These are phyloP conservation scores for Leishmania braziliensis DNA, from an alignment of 208 protist genomes.

Conservation along the genomic window DNA sequence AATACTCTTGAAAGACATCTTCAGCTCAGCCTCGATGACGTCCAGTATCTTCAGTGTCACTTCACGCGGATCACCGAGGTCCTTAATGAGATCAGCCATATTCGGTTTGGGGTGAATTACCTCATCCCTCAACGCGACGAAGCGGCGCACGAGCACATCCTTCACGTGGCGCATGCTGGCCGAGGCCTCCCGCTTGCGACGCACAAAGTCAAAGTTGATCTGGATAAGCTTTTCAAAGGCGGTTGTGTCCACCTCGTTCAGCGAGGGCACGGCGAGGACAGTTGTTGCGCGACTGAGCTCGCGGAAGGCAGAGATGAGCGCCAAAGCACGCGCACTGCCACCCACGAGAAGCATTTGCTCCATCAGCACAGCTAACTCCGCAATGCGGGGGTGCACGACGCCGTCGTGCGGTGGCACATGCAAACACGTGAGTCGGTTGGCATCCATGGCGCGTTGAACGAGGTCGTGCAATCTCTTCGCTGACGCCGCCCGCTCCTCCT, in stretches of 20 bases:
- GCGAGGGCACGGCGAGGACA: conserved; percentile 40
- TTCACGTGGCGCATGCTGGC: conserved; percentile 80
- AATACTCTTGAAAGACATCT: conserved; percentile 72
- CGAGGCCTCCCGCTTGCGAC: conserved; percentile 58
- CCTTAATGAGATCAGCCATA: conserved; percentile 27
- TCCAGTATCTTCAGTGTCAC: conserved; percentile 49
- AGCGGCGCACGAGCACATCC: conserved; percentile 58
- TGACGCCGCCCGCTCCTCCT: conserved; percentile 34
- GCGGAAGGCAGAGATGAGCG: conserved; percentile 65
- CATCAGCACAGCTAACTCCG: conserved; percentile 73
- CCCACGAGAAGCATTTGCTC: conserved; percentile 77
- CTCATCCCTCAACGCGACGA: conserved; percentile 49
- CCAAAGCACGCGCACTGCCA: conserved; percentile 73
- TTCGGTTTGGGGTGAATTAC: conserved; percentile 31
- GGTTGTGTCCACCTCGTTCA: conserved; percentile 48
- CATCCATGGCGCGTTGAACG: conserved; percentile 33
- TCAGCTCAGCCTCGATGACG: conserved; percentile 58
- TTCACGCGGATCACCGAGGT: conserved; percentile 47
- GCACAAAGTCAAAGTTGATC: conserved; percentile 73
- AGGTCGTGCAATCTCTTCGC: conserved; percentile 25
- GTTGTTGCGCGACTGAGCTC: conserved; percentile 59
- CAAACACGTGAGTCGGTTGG: conserved; percentile 21
- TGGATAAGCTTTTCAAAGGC: conserved; percentile 68
- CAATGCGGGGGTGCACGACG: conserved; percentile 73
- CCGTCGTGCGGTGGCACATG: conserved; percentile 21